These are phyloP conservation scores for Suillus weaverae DNA, from an alignment of 768 basidiomycete species.

Conservation along the genomic window DNA sequence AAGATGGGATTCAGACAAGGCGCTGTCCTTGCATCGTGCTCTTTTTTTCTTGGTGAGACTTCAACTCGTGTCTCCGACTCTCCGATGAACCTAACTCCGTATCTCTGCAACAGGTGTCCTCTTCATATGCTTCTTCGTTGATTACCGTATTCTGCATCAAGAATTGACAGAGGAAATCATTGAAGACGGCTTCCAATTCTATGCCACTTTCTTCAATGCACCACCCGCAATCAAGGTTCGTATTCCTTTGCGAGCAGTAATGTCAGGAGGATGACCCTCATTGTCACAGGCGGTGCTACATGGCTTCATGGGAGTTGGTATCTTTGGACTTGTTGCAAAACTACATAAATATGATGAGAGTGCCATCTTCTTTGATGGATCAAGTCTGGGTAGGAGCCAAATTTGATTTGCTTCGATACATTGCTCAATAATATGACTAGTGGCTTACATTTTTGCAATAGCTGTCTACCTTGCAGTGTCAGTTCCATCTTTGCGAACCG, in stretches of 20 bases:
- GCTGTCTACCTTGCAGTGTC: constrained; percentile 84
- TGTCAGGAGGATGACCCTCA: not conserved
- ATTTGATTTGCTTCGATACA: constrained; percentile 10
- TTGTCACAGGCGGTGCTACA: constrained; percentile 75
- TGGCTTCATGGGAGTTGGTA: constrained; percentile 76
- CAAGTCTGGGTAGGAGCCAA: constrained; percentile 66
- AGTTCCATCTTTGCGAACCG: constrained; percentile 73
- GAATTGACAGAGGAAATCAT: constrained; percentile 62
- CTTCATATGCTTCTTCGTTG: constrained; percentile 84
- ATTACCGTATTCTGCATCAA: constrained; percentile 80
- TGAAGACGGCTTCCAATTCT: constrained; percentile 84
- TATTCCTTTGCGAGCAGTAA: not conserved
- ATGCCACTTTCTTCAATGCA: constrained; percentile 89
- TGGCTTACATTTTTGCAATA: constrained; percentile 70
- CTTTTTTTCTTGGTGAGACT: constrained; percentile 84
- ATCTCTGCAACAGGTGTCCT: constrained; percentile 55
- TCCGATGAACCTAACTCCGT: constrained; percentile 19
- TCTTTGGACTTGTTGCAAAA: constrained; percentile 75
- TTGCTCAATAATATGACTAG: constrained; percentile 41
- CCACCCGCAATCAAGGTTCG: constrained; percentile 91
- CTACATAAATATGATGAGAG: constrained; percentile 88
- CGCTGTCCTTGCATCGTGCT: constrained; percentile 82
- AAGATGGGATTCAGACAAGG: constrained; percentile 88
- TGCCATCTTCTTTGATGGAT: constrained; percentile 94
- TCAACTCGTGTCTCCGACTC: constrained; percentile 20